Evolutionary conservation across 352 stramenopile genomes (phyloP).

Genomic region (Phytophthora idaei): DNA sequence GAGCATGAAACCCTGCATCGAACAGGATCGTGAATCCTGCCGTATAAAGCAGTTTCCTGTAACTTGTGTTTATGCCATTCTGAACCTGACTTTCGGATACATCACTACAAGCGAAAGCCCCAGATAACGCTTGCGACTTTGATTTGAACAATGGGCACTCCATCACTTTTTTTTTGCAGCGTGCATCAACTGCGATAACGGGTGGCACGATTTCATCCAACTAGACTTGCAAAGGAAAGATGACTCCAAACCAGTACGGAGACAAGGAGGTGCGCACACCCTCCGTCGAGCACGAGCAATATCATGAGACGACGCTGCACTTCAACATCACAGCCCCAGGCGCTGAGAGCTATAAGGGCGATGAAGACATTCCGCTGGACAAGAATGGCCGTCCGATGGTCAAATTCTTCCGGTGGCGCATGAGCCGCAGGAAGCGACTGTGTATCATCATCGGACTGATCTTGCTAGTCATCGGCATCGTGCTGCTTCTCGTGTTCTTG

Average conservation of each 20-base stretch:
- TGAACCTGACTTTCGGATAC: not conserved
- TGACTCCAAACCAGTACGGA: conserved; percentile 25
- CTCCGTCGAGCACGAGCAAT: conserved; percentile 25
- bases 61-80: not conserved
- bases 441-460: conserved; percentile 40
- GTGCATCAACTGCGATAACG: conserved; percentile 3
- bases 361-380: conserved; percentile 20
- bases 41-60: not conserved
- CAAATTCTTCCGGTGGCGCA: conserved; percentile 56
- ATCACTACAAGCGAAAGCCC: not conserved
- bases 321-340: conserved; percentile 25
- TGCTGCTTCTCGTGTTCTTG: conserved; percentile 64
- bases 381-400: conserved; percentile 30
- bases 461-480: conserved; percentile 42
- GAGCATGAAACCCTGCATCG: not conserved
- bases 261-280: conserved; percentile 36
- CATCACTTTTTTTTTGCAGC: conserved; percentile 10
- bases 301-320: conserved; percentile 19
- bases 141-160: not conserved
- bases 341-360: conserved; percentile 25
- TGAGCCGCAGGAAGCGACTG: conserved; percentile 50
- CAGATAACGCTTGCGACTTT: not conserved
- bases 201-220: not conserved
- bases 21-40: not conserved
- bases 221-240: not conserved